These are phyloP conservation scores for Naegleria gruberi DNA, from an alignment of 208 protist genomes.

Conservation along the genomic window DNA sequence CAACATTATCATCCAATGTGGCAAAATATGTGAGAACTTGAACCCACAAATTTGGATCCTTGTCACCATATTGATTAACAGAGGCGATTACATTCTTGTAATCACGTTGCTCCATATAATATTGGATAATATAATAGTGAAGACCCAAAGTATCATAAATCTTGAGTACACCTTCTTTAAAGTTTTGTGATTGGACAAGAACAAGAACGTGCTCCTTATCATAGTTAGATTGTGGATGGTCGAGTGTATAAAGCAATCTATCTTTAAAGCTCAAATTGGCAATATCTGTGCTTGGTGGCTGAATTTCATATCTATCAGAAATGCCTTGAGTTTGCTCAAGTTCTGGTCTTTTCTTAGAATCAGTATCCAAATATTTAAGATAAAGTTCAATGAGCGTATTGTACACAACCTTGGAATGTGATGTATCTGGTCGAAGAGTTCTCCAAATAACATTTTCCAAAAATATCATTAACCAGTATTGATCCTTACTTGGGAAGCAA, in stretches of 20 bases:
- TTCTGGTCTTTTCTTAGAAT: not conserved
- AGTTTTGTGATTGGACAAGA: slow-evolving; percentile 70
- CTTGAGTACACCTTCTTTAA: slow-evolving; percentile 71
- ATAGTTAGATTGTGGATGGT: slow-evolving; percentile 57
- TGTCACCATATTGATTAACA: slow-evolving; percentile 49
- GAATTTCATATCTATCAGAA: not conserved
- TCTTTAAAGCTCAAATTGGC: slow-evolving; percentile 23
- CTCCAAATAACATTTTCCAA: slow-evolving; percentile 67
- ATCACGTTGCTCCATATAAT: slow-evolving; percentile 68
- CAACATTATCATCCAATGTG: slow-evolving; percentile 29
- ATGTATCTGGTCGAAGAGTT: slow-evolving; percentile 44
- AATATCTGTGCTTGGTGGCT: not conserved
- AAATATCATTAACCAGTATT: slow-evolving; percentile 73
- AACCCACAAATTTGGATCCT: slow-evolving; percentile 64
- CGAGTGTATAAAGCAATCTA: slow-evolving; percentile 55
- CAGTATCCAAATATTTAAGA: slow-evolving; percentile 38
- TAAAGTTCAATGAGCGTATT: slow-evolving; percentile 93
- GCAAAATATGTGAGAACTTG: slow-evolving; percentile 72
- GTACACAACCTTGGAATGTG: slow-evolving; percentile 51
- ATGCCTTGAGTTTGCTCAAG: not conserved
- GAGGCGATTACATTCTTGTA: slow-evolving; percentile 49
- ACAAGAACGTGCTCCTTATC: slow-evolving; percentile 78
- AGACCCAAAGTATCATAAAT: slow-evolving; percentile 68
- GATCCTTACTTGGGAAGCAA: slow-evolving; percentile 68
- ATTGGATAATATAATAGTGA: slow-evolving; percentile 66